Base-by-base conservation (phyloP, 208 protist genomes). In the Histomonas meleagridis region DNA sequence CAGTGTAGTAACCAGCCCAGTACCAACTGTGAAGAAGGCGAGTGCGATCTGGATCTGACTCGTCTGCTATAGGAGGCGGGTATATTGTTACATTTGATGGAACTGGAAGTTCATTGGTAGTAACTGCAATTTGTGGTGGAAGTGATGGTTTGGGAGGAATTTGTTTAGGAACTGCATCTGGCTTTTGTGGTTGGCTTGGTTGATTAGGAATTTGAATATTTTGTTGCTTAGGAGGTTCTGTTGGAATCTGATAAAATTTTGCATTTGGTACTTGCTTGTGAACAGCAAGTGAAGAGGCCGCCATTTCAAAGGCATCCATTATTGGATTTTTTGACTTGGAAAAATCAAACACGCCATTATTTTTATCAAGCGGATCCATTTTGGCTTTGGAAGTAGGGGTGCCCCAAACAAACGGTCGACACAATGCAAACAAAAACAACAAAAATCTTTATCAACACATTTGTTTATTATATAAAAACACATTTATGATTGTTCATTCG, bases 1-100 rank as follows among this genome's bases (percentile, higher is more conserved):
- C 76, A 55, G 76, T 86, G 38, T 86, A 86, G 46, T 86, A 86
- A 16, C 76, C 76, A 38, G 76, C 76, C 76, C 76, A 86, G 38
- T 86, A 86, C 76, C 76, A 86, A 57, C 40, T 48, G 46, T 86
- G 76, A 51, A 86, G 46, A 5, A 86, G 18, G 7, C 46, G 40
- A 32, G 18, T 86, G 32, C 46, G 4, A 21, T 51, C 46, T 86
- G 76, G 76, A 55, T 86, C 76, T 38, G 40, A 10, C 7, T 86
- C 76, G 5, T 51, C 21, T 38, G 46, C 46, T 38, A 86, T 5
- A 26, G 76, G 76, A 32, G 76, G 76, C 14, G 76, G 76, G 55
- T 55, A 86, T 43, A 32, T 72, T 12, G 5, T 18, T 32, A 38
- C 38, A 38, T 32, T 1, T 51, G 40, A 38, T 32, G 46, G 23